Percentiles rank a stretch among this genome's conserved stretches.
phyloP scores from a whole-genome alignment of 1,284 basidiomycete species.

The Cryptococcus deneoformans region DNA sequence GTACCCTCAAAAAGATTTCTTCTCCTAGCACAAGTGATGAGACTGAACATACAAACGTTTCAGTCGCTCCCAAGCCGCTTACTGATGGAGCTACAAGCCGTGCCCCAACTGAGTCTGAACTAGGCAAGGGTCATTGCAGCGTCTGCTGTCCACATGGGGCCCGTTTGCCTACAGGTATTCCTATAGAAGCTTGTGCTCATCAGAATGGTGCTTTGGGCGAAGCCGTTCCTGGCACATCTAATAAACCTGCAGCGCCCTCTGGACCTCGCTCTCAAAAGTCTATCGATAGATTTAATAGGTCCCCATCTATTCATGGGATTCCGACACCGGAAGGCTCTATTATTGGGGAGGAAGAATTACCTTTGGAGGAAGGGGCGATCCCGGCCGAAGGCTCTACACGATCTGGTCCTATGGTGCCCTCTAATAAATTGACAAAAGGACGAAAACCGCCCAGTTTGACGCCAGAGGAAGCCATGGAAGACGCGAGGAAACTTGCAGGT shows the following conservation, averaged over 20 bases:
- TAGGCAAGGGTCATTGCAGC: slow-evolving; percentile 27
- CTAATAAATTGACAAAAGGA: slow-evolving; percentile 17
- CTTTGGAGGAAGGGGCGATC: background rate
- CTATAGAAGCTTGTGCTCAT: slow-evolving; percentile 30
- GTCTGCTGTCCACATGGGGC: slow-evolving; percentile 34
- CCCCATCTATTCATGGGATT: slow-evolving; percentile 2
- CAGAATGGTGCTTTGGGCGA: slow-evolving; percentile 19
- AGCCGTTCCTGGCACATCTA: background rate
- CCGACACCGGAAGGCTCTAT: slow-evolving; percentile 2
- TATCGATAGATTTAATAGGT: slow-evolving; percentile 4
- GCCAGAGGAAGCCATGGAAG: slow-evolving; percentile 28
- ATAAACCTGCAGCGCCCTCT: slow-evolving; percentile 8
- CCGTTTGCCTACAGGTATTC: slow-evolving; percentile 14
- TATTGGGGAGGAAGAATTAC: slow-evolving; percentile 6
- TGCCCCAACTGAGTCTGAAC: slow-evolving; percentile 15
- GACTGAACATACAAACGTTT: background rate
- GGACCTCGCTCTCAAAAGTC: slow-evolving; percentile 8
- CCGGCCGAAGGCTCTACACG: background rate
- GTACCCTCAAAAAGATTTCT: slow-evolving; percentile 6
- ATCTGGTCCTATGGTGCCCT: background rate
- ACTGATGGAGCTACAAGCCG: background rate
- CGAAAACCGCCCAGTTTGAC: slow-evolving; percentile 10
- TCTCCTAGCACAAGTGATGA: slow-evolving; percentile 2
- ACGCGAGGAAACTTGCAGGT: slow-evolving; percentile 39
- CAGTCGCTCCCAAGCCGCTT: slow-evolving; percentile 1